Evolutionary conservation across 805 yeast genomes (phyloP).

Genomic region (Wickerhamiella slavikovae): DNA sequence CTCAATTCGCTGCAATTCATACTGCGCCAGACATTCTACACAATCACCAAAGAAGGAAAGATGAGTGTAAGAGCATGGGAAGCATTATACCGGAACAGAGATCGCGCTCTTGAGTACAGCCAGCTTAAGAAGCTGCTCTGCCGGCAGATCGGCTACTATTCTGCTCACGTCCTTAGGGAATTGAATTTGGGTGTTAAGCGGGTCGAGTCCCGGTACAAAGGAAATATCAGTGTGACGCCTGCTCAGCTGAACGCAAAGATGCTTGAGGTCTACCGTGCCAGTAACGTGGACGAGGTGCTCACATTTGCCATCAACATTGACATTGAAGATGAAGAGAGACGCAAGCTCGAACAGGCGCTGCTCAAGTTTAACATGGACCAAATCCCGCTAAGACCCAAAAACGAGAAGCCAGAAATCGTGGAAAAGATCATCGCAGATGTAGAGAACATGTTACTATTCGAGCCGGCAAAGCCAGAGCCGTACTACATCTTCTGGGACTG

Average conservation of each 20-base stretch:
- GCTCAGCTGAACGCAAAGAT: conserved; percentile 13
- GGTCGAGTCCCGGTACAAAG: conserved; percentile 11
- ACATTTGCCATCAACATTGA: conserved; percentile 33
- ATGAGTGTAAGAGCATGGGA: too few species aligned
- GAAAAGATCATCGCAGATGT: conserved; percentile 32
- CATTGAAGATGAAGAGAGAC: conserved; percentile 41
- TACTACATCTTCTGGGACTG: conserved; percentile 21
- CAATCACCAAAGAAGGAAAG: conserved; percentile 4
- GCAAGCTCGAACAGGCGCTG: conserved; percentile 35
- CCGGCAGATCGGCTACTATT: too few species aligned
- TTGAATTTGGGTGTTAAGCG: conserved; percentile 10
- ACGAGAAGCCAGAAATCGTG: conserved; percentile 21
- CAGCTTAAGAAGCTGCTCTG: conserved; percentile 13
- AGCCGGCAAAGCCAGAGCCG: conserved; percentile 37
- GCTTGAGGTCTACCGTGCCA: conserved; percentile 27
- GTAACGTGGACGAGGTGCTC: conserved; percentile 35
- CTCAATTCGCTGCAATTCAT: conserved; percentile 8
- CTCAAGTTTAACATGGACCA: conserved; percentile 36
- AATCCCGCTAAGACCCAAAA: conserved; percentile 30
- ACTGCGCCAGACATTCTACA: conserved; percentile 6
- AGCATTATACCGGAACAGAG: too few species aligned
- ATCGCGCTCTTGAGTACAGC: conserved; percentile 9
- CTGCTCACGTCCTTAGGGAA: too few species aligned
- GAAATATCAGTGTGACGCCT: conserved; percentile 8
- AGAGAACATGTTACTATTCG: conserved; percentile 53